phyloP scores from a whole-genome alignment of 192 early-diverging fungal genomes.

The Oehlia diaphana region DNA sequence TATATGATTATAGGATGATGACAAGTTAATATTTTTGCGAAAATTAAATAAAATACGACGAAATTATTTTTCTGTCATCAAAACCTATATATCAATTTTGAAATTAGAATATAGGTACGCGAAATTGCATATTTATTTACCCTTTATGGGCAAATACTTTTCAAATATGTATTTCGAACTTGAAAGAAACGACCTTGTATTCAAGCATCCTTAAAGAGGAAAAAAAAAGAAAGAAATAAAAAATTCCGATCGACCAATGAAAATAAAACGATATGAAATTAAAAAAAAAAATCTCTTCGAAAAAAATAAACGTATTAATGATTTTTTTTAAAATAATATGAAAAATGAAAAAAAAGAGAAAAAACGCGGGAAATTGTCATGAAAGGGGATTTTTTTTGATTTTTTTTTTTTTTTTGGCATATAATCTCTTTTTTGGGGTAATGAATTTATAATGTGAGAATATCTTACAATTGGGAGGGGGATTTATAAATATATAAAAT shows the following conservation, averaged over 20 bases:
- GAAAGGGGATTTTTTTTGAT: neutral
- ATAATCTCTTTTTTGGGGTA: neutral
- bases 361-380: neutral
- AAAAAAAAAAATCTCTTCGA: neutral
- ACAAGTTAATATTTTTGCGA: no score
- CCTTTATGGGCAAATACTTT: neutral
- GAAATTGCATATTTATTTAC: neutral
- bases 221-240: neutral
- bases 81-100: neutral
- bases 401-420: neutral
- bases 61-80: neutral
- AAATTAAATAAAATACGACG: neutral
- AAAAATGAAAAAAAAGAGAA: neutral
- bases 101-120: neutral
- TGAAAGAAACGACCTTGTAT: neutral
- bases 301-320: neutral
- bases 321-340: neutral
- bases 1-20: neutral
- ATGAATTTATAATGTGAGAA: neutral
- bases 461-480: slow-evolving; percentile 18
- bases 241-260: no score
- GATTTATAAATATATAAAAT: neutral
- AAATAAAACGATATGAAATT: neutral
- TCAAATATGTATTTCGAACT: neutral
- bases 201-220: neutral